These are phyloP conservation scores for Eugenia klotzschiana DNA, from an alignment of 441 rosid genomes.

Conservation along the genomic window DNA sequence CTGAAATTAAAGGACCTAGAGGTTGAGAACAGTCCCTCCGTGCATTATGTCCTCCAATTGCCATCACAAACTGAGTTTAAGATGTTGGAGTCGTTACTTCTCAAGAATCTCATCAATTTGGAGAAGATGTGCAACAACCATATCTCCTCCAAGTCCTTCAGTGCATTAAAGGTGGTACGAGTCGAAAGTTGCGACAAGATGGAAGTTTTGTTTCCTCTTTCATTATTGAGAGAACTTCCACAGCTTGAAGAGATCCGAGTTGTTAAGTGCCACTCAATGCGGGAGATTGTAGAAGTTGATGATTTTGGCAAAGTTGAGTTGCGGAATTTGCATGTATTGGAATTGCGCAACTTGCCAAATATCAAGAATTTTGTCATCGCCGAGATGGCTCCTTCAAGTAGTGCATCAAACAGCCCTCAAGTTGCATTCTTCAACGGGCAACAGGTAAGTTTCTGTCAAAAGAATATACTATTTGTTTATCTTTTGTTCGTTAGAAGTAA, in stretches of 20 bases:
- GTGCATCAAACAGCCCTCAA: not conserved
- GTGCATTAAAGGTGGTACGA: not conserved
- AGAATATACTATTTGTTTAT: not conserved
- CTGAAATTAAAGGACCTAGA: not conserved
- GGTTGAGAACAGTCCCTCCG: rapidly evolving
- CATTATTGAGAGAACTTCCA: not conserved
- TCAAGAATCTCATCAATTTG: rapidly evolving
- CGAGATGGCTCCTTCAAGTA: rapidly evolving
- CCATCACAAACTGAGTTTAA: rapidly evolving
- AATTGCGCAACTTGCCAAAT: not conserved
- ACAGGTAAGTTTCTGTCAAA: not conserved
- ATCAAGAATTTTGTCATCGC: not conserved
- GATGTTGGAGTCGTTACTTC: rapidly evolving
- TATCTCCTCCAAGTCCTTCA: not conserved
- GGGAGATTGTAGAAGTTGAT: not conserved
- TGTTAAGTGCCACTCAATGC: rapidly evolving
- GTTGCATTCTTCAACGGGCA: not conserved
- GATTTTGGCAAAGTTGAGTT: not conserved
- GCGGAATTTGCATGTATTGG: rapidly evolving
- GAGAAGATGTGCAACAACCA: not conserved
- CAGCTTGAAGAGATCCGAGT: rapidly evolving
- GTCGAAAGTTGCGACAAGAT: rapidly evolving
- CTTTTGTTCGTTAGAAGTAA: not conserved
- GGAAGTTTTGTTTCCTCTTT: not conserved
- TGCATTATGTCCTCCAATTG: rapidly evolving